Base-by-base conservation (phyloP, 495 filamentous ascomycete species). In the Talaromyces trachyspermus region DNA sequence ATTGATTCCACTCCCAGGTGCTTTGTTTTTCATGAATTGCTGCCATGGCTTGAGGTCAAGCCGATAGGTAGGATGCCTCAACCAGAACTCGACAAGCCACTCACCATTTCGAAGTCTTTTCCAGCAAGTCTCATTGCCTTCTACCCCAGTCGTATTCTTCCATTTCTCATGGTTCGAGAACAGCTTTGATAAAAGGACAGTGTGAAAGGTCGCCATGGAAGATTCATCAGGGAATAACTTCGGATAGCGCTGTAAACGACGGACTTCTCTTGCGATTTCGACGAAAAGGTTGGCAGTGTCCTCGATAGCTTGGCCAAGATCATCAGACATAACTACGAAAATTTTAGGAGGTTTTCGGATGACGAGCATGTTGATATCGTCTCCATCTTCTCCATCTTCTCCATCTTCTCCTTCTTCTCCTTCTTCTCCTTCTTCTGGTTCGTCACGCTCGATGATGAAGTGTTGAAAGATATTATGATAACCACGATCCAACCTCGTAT, bases 1-100 rank as follows among this genome's bases (percentile, higher is more conserved):
- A 26, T 49, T 49, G 1, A 49, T 43, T 20, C 47, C 47, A 49
- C 38, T 49, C n/a, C 47, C 47, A 30, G 47, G 47, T 7, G 47
- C 47, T n/a, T 30, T 38, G 15, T 43, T 14, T 8, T 41, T 17
- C 14, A 49, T 24, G 23, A 49, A 49, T 24, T 49, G 47, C 23
- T 26, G 38, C 47, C 47, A 49, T 26, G 47, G 47, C 39, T 49
- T 49, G 26, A 49, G 47, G 17, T 49, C 25, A 25, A 24, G 33
- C 30, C 32, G 38, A 38, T 32, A 49, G 15, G 47, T 49, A 2
- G 47, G 47, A 33, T 20, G 23, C 38, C 19, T 35, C 15, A 49
- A 10, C 39, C 37, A 40, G 15, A 49, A 33, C 14, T 35, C 36
- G 26, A 49, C 33, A 1, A 42, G 22, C 17, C 43, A 42, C 19